A percentile compares a stretch with the other conserved stretches of the same genome.
Evolutionary conservation across 352 stramenopile species (phyloP).

Genomic region (Phytophthora uliginosa): DNA sequence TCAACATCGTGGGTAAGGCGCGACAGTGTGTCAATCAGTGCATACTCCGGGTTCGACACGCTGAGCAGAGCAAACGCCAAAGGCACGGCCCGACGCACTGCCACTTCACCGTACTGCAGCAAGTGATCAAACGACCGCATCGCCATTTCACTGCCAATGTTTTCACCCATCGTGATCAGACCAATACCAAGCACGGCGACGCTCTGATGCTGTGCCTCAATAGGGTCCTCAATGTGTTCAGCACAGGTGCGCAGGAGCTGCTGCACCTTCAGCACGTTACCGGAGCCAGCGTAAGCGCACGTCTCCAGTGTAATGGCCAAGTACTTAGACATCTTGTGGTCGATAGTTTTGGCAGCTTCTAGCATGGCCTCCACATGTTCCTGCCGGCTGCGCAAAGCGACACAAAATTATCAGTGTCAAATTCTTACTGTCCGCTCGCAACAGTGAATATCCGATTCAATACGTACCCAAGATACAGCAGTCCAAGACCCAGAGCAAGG

Average conservation of each 20-base stretch:
- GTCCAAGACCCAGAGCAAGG: constrained; percentile 97
- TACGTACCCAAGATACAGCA: constrained; percentile 98
- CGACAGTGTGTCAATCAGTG: constrained; percentile 97
- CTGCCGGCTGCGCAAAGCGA: constrained; percentile 60
- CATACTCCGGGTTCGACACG: constrained; percentile 98
- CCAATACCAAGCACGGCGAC: constrained; percentile 98
- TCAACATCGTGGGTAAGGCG: constrained; percentile 99
- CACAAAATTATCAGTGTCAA: constrained; percentile 82
- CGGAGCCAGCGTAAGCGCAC: constrained; percentile 98
- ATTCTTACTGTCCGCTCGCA: constrained; percentile 73
- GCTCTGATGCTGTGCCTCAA: constrained; percentile 90
- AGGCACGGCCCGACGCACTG: constrained; percentile 97
- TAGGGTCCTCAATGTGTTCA: constrained; percentile 95
- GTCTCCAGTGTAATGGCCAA: constrained; percentile 98
- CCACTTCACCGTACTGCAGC: constrained; percentile 99
- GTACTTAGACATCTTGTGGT: constrained; percentile 98
- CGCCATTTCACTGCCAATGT: constrained; percentile 98
- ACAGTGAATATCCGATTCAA: constrained; percentile 3
- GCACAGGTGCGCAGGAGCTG: constrained; percentile 98
- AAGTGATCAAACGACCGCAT: constrained; percentile 99
- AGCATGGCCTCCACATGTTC: constrained; percentile 99
- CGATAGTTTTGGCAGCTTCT: constrained; percentile 98
- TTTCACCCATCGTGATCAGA: constrained; percentile 99
- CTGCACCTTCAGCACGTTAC: constrained; percentile 99
- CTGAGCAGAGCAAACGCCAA: constrained; percentile 97